Evolutionary conservation across 2,329 filamentous ascomycete species (phyloP).

Genomic region (Emergomyces africanus): DNA sequence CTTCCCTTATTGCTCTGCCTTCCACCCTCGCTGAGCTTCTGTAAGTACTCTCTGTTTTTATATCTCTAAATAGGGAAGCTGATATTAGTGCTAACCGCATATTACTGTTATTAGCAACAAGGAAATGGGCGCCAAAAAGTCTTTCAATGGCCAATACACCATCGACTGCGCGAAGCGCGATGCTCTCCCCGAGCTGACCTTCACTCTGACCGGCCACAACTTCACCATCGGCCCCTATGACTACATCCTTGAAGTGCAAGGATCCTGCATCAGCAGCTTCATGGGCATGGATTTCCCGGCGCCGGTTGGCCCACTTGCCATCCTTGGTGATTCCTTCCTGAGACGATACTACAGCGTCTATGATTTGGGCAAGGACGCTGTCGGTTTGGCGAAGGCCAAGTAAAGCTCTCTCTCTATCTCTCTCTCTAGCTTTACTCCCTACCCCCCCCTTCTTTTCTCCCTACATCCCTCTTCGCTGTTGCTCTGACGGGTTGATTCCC

Average conservation of each 20-base stretch:
- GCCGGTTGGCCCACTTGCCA: slow-evolving; percentile 81
- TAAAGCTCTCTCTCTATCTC: neutral
- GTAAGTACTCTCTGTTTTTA: slow-evolving; percentile 27
- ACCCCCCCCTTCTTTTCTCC: too few species aligned
- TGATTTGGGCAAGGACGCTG: slow-evolving; percentile 76
- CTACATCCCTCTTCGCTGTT: neutral
- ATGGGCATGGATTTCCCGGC: slow-evolving; percentile 89
- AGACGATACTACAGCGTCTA: slow-evolving; percentile 72
- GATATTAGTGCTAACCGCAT: neutral
- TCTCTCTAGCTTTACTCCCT: neutral
- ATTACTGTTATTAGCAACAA: slow-evolving; percentile 51
- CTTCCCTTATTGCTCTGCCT: slow-evolving; percentile 91
- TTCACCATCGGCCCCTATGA: slow-evolving; percentile 82
- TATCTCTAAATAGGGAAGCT: neutral
- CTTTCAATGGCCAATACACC: slow-evolving; percentile 92
- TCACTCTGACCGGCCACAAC: slow-evolving; percentile 80
- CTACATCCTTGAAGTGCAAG: slow-evolving; percentile 92
- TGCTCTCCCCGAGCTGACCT: slow-evolving; percentile 77
- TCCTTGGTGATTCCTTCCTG: slow-evolving; percentile 61
- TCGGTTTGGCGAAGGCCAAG: slow-evolving; percentile 80
- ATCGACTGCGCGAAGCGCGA: slow-evolving; percentile 79
- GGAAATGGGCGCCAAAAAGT: slow-evolving; percentile 96
- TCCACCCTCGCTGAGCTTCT: slow-evolving; percentile 84
- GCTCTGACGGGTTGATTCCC: neutral
- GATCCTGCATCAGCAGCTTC: slow-evolving; percentile 93